Conservation (phyloP, 116 monocot genomes). For the Zostera marina region DNA sequence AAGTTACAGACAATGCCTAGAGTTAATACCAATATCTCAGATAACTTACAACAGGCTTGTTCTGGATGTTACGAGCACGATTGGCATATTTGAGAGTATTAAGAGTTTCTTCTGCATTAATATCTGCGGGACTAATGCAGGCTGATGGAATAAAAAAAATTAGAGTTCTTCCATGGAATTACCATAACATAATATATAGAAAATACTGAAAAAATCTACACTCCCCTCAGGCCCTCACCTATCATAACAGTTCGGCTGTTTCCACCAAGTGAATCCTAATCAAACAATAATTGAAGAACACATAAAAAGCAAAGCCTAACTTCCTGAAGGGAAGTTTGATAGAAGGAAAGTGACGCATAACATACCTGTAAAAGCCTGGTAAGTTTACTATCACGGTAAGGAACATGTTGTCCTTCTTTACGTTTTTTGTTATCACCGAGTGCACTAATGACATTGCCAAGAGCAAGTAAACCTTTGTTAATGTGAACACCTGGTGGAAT, state of each 20-base stretch:
- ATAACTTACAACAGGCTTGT: constrained; percentile 11
- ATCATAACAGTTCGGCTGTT: constrained; percentile 99
- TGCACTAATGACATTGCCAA: constrained; percentile 99
- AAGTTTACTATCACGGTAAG: constrained; percentile 99
- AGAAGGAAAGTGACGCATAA: background rate
- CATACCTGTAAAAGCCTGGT: constrained; percentile 87
- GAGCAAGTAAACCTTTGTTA: constrained; percentile 87
- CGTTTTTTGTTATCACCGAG: constrained; percentile 92
- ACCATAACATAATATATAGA: background rate
- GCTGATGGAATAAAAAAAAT: constrained; percentile 35
- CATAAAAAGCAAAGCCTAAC: too few relatives aligned
- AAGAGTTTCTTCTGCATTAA: constrained; percentile 93
- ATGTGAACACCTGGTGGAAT: constrained; percentile 72
- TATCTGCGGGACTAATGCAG: constrained; percentile 98
- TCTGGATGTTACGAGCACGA: constrained; percentile 51
- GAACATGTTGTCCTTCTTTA: constrained; percentile 95
- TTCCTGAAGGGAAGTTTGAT: too few relatives aligned
- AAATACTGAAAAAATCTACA: background rate
- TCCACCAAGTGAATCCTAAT: constrained; percentile 98
- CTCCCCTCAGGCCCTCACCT: constrained; percentile 36
- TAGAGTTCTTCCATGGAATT: background rate
- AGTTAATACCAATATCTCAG: background rate
- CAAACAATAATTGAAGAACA: constrained; percentile 4
- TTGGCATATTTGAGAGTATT: constrained; percentile 99
- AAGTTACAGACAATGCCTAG: background rate